These are phyloP conservation scores for Phytopythium mirpurense DNA, from an alignment of 352 stramenopile genomes.

Conservation along the genomic window DNA sequence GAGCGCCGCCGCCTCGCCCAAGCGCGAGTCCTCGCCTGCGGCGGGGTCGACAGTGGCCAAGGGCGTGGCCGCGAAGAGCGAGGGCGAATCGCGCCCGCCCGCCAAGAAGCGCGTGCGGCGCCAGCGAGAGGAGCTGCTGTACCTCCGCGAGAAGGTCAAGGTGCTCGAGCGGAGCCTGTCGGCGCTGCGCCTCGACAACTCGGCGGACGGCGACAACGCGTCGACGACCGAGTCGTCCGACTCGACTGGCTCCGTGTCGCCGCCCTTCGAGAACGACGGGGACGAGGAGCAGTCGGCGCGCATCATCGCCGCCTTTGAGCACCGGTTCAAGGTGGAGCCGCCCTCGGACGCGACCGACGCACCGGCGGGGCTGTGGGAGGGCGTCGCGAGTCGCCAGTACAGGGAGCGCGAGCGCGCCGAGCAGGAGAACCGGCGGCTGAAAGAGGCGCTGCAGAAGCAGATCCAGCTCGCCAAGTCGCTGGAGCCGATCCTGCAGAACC, in stretches of 20 bases:
- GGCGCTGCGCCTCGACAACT: slow-evolving; percentile 12
- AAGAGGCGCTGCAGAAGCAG: slow-evolving; percentile 27
- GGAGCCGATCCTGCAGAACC: slow-evolving; percentile 31
- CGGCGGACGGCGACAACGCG: not conserved
- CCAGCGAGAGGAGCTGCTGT: slow-evolving; percentile 37
- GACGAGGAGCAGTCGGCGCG: not conserved
- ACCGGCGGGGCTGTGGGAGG: slow-evolving; percentile 23
- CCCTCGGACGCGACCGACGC: not conserved
- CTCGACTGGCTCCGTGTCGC: not conserved
- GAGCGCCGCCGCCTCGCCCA: too few relatives aligned
- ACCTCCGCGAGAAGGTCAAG: slow-evolving; percentile 35
- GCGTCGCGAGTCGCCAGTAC: slow-evolving; percentile 30
- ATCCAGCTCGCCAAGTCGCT: slow-evolving; percentile 33
- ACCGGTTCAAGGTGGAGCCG: not conserved
- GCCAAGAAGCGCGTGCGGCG: slow-evolving; percentile 33
- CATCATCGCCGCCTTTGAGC: slow-evolving; percentile 4
- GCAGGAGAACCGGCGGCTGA: slow-evolving; percentile 36
- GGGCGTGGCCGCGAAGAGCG: slow-evolving; percentile 6
- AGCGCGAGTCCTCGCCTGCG: slow-evolving; percentile 8
- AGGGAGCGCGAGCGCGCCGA: slow-evolving; percentile 29
- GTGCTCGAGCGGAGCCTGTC: slow-evolving; percentile 33
- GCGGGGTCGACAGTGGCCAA: slow-evolving; percentile 5
- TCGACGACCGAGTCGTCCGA: not conserved
- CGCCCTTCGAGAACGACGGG: not conserved
- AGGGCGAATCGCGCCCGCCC: slow-evolving; percentile 5